These are phyloP conservation scores for Kurtzmaniella natalensis DNA, from an alignment of 1,139 yeast species.

Conservation along the genomic window DNA sequence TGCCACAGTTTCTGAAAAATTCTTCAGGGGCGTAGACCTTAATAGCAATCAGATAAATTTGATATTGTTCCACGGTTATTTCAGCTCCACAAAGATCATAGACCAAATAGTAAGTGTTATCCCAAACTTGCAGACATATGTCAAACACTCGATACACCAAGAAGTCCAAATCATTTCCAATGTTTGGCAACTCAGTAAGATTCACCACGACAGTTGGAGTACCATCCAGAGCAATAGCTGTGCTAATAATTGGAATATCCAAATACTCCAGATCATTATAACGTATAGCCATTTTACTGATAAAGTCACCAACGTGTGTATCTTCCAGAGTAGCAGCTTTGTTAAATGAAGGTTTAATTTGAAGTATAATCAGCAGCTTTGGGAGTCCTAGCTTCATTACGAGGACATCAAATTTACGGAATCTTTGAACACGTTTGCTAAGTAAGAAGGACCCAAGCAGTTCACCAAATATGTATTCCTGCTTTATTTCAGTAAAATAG, in stretches of 20 bases:
- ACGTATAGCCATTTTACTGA: conserved; percentile 61
- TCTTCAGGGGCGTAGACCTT: conserved; percentile 44
- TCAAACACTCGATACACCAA: conserved; percentile 63
- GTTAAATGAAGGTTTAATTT: conserved; percentile 46
- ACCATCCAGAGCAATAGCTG: conserved; percentile 68
- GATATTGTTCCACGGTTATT: conserved; percentile 27
- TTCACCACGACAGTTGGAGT: conserved; percentile 62
- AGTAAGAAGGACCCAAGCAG: conserved; percentile 18
- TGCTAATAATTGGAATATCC: conserved; percentile 51
- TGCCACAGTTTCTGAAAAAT: conserved; percentile 50
- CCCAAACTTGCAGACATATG: conserved; percentile 71
- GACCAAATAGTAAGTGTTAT: conserved; percentile 56
- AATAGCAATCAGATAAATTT: conserved; percentile 26
- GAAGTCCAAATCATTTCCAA: conserved; percentile 49
- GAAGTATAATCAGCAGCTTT: conserved; percentile 43
- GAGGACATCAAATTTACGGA: conserved; percentile 25
- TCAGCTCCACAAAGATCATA: conserved; percentile 67
- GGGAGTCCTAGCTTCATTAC: conserved; percentile 37
- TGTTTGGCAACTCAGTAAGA: conserved; percentile 32
- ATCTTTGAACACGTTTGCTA: conserved; percentile 20
- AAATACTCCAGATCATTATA: conserved; percentile 40
- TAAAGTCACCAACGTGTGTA: conserved; percentile 61
- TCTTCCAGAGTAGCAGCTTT: conserved; percentile 44
- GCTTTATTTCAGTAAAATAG: conserved; percentile 54
- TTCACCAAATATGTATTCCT: conserved; percentile 26